A percentile compares a stretch with the other conserved stretches of the same genome.
phyloP scores from a whole-genome alignment of 2,329 filamentous ascomycete genomes.

The Drechslerella coelobrocha region DNA sequence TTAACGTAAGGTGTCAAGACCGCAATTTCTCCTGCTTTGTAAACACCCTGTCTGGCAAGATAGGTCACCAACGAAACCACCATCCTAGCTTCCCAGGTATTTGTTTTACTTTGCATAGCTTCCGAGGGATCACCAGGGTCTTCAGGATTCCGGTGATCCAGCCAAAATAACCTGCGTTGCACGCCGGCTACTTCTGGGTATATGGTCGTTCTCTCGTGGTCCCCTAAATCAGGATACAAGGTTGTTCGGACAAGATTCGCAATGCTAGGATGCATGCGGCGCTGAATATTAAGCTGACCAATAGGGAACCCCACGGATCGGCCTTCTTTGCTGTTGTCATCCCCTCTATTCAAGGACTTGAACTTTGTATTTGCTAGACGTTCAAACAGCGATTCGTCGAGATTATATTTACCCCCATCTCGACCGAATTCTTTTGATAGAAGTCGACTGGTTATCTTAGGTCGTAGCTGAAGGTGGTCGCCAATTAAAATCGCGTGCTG shows the following conservation, averaged over 20 bases:
- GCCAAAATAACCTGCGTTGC: constrained; percentile 66
- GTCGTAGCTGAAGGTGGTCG: constrained; percentile 69
- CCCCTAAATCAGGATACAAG: constrained; percentile 66
- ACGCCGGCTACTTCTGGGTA: constrained; percentile 66
- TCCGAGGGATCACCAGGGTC: constrained; percentile 56
- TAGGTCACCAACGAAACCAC: constrained; percentile 59
- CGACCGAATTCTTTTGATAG: constrained; percentile 65
- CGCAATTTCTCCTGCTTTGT: constrained; percentile 69
- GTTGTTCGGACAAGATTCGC: constrained; percentile 66
- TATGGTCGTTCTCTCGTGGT: constrained; percentile 59
- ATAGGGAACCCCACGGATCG: constrained; percentile 55
- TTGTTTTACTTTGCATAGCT: constrained; percentile 54
- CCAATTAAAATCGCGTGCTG: constrained; percentile 71
- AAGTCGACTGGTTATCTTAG: constrained; percentile 65
- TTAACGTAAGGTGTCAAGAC: constrained; percentile 69
- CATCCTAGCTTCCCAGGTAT: constrained; percentile 53
- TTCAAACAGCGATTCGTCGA: constrained; percentile 70
- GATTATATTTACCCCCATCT: constrained; percentile 63
- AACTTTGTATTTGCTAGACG: constrained; percentile 60
- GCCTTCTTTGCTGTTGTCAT: constrained; percentile 57
- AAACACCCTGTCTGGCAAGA: constrained; percentile 61
- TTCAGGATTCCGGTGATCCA: constrained; percentile 66
- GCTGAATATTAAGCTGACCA: constrained; percentile 65
- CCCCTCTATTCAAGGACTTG: background rate
- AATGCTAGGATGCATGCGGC: constrained; percentile 71